These are phyloP conservation scores for Penicilliopsis zonata DNA, from an alignment of 495 filamentous ascomycete genomes.

Conservation along the genomic window DNA sequence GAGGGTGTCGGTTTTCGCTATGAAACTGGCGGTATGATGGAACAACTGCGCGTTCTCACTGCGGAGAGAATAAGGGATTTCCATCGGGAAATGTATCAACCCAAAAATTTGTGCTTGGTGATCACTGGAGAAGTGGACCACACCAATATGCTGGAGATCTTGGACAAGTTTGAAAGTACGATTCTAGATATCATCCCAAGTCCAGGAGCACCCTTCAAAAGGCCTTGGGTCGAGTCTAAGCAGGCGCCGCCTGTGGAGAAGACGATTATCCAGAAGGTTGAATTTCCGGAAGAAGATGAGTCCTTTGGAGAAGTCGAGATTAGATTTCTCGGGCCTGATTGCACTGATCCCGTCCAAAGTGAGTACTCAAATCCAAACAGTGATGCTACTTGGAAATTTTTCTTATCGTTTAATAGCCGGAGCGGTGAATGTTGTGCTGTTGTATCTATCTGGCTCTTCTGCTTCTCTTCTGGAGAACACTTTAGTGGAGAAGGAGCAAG, in stretches of 20 bases:
- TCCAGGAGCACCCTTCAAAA: constrained; percentile 61
- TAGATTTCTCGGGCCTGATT: constrained; percentile 73
- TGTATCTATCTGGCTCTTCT: constrained; percentile 84
- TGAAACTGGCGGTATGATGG: constrained; percentile 96
- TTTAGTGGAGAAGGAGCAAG: constrained; percentile 85
- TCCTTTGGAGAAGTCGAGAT: constrained; percentile 76
- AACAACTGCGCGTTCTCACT: constrained; percentile 71
- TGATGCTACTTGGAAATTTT: not conserved
- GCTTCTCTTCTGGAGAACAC: constrained; percentile 84
- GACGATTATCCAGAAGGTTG: constrained; percentile 60
- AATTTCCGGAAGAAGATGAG: constrained; percentile 96
- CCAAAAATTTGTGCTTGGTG: constrained; percentile 84
- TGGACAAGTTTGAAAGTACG: constrained; percentile 81
- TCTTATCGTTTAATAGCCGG: constrained; percentile 29
- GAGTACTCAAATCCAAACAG: constrained; percentile 9
- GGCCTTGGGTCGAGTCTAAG: constrained; percentile 83
- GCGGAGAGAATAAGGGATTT: constrained; percentile 84
- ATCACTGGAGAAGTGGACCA: constrained; percentile 87
- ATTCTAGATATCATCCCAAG: constrained; percentile 72
- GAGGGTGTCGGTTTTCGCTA: constrained; percentile 86
- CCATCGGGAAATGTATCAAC: constrained; percentile 96
- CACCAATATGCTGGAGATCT: constrained; percentile 58
- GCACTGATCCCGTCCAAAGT: constrained; percentile 48
- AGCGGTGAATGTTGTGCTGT: constrained; percentile 64
- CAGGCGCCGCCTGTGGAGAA: constrained; percentile 58